A percentile compares a stretch with the other conserved stretches of the same genome.
phyloP scores from a whole-genome alignment of 2,329 filamentous ascomycete genomes.

The Monosporascus sp. region DNA sequence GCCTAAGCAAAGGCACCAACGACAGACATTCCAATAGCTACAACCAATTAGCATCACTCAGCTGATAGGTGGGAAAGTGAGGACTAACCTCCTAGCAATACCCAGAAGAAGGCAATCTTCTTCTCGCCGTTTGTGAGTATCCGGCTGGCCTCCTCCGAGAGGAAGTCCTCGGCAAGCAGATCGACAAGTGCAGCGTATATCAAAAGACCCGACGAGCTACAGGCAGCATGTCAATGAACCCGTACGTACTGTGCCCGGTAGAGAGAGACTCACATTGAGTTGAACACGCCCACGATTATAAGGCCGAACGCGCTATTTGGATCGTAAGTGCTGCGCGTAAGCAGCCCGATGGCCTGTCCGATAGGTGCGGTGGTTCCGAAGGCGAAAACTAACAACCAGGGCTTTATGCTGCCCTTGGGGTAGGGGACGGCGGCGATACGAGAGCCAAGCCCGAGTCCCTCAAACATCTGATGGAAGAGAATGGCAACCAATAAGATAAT shows the following conservation, averaged over 20 bases:
- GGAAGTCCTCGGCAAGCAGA: constrained; percentile 59
- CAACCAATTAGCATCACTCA: constrained; percentile 5
- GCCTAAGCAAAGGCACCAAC: constrained; percentile 41
- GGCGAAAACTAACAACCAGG: constrained; percentile 57
- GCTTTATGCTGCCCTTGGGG: constrained; percentile 48
- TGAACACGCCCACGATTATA: constrained; percentile 60
- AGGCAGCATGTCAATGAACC: not conserved
- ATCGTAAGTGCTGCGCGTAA: constrained; percentile 53
- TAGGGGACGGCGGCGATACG: constrained; percentile 65
- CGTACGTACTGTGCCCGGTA: too few species aligned
- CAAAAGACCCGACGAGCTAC: constrained; percentile 53
- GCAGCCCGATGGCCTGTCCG: constrained; percentile 58
- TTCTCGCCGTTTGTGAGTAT: constrained; percentile 48
- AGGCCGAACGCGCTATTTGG: constrained; percentile 59
- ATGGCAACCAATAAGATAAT: constrained; percentile 64
- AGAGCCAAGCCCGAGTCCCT: constrained; percentile 63
- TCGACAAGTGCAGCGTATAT: constrained; percentile 61
- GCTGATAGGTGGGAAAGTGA: not conserved
- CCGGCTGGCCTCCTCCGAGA: constrained; percentile 51
- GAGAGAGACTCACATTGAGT: constrained; percentile 51
- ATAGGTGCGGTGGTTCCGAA: constrained; percentile 61
- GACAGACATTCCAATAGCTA: constrained; percentile 41
- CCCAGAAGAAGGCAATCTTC: constrained; percentile 46
- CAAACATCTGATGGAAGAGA: constrained; percentile 66
- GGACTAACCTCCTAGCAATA: constrained; percentile 45